These are phyloP conservation scores for Trametes cingulata DNA, from an alignment of 768 basidiomycete species.

Conservation along the genomic window DNA sequence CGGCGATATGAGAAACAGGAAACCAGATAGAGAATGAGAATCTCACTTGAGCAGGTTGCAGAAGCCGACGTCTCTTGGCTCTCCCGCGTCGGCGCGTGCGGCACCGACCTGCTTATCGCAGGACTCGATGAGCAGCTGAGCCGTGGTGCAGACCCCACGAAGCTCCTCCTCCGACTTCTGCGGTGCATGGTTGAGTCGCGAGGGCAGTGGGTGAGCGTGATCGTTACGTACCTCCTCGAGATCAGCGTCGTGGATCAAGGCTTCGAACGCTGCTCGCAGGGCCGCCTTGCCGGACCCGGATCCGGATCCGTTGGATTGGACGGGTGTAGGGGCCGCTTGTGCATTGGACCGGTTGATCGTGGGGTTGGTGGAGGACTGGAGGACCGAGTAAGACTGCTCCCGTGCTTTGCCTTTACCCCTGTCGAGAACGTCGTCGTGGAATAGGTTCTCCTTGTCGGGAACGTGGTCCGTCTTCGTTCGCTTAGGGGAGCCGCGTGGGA, in stretches of 20 bases:
- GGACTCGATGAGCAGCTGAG: background rate
- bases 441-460: slow-evolving; percentile 32
- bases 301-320: background rate
- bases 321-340: background rate
- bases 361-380: background rate
- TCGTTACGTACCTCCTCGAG: slow-evolving; percentile 12
- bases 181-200: background rate
- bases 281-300: background rate
- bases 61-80: slow-evolving; percentile 5
- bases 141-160: background rate
- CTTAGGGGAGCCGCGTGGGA: slow-evolving; percentile 29
- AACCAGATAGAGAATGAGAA: too few relatives aligned
- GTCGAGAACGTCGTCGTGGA: background rate
- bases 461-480: slow-evolving; percentile 31
- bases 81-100: slow-evolving; percentile 5
- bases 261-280: background rate
- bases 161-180: slow-evolving; percentile 15
- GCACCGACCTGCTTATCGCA: slow-evolving; percentile 15
- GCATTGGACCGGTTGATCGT: background rate
- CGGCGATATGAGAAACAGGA: background rate
- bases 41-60: slow-evolving; percentile 1
- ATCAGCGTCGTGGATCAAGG: slow-evolving; percentile 6
- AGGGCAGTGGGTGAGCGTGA: background rate
- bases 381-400: background rate
- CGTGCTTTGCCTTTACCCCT: slow-evolving; percentile 25